Conservation (phyloP, 495 filamentous ascomycete genomes). For the Neurospora discreta region DNA sequence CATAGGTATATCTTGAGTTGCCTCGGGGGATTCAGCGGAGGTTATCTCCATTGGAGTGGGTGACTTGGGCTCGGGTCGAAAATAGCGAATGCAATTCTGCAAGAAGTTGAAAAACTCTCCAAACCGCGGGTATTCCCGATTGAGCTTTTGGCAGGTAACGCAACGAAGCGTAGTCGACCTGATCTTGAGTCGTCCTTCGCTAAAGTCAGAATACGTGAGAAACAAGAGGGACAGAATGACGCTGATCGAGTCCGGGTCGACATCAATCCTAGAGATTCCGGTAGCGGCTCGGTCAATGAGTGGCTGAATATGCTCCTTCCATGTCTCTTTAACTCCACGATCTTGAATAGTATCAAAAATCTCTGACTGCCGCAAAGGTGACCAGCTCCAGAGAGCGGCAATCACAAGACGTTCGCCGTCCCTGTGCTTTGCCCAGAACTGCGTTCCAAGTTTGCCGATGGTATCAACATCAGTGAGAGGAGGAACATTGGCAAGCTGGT, state of each 20-base stretch:
- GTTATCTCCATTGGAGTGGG: constrained; percentile 1
- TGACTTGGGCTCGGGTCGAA: constrained; percentile 1
- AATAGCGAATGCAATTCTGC: constrained; percentile 5
- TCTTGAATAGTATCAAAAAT: constrained; percentile 3
- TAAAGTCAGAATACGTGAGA: constrained; percentile 10
- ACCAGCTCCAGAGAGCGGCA: constrained; percentile 10
- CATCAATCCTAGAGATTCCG: neutral
- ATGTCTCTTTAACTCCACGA: constrained; percentile 4
- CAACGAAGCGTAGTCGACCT: neutral
- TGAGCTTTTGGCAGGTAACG: constrained; percentile 2
- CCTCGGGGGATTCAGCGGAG: neutral
- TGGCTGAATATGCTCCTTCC: constrained; percentile 13
- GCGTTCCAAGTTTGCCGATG: constrained; percentile 10
- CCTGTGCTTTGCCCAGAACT: constrained; percentile 10
- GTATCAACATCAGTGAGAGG: constrained; percentile 1
- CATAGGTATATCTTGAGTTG: neutral
- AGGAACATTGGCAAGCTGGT: constrained; percentile 1
- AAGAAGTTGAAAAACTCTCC: constrained; percentile 9
- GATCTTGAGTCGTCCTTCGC: neutral
- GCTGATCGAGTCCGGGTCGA: neutral
- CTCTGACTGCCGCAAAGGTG: neutral
- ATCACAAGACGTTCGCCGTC: constrained; percentile 18
- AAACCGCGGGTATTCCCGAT: neutral
- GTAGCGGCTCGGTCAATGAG: neutral
- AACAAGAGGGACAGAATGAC: constrained; percentile 13